Conservation (phyloP, 1,284 basidiomycete species). For the Lentinus polychrous region DNA sequence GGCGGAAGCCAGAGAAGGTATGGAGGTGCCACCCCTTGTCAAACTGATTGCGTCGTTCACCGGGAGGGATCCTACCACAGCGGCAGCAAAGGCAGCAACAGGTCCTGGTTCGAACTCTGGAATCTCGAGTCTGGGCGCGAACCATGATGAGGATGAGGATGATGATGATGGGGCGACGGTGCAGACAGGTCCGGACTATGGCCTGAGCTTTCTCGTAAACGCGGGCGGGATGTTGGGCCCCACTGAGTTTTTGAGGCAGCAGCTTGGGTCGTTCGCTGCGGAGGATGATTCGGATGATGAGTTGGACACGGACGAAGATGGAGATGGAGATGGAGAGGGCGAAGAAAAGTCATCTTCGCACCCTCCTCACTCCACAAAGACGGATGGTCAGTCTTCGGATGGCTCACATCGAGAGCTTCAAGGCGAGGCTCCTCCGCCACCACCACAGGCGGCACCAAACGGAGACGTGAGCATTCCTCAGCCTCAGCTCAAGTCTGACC, state of each 20-base stretch:
- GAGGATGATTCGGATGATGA: conserved; percentile 29
- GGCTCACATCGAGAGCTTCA: conserved; percentile 18
- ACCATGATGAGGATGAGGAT: background rate
- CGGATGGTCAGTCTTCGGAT: conserved; percentile 12
- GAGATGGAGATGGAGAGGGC: conserved; percentile 13
- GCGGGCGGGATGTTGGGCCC: too few species aligned
- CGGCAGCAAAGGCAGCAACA: too few species aligned
- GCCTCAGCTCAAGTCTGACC: conserved; percentile 44
- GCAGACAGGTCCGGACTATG: too few species aligned
- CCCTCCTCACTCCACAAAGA: too few species aligned
- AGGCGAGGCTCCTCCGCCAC: conserved; percentile 39
- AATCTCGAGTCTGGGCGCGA: too few species aligned
- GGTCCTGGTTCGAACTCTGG: too few species aligned
- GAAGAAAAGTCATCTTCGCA: conserved; percentile 8
- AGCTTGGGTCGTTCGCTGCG: conserved; percentile 44
- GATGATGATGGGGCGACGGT: background rate
- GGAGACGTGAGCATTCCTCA: conserved; percentile 38
- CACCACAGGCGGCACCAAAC: conserved; percentile 24
- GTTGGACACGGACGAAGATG: conserved; percentile 19
- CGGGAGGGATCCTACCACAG: too few species aligned
- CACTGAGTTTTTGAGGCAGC: conserved; percentile 36
- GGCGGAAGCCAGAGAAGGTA: too few species aligned
- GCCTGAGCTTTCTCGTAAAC: too few species aligned
- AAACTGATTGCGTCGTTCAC: too few species aligned
- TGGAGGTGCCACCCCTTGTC: too few species aligned